Percentiles rank a stretch among this genome's conserved stretches.
phyloP scores from a whole-genome alignment of 306 rosid species.

The Leucaena leucocephala region DNA sequence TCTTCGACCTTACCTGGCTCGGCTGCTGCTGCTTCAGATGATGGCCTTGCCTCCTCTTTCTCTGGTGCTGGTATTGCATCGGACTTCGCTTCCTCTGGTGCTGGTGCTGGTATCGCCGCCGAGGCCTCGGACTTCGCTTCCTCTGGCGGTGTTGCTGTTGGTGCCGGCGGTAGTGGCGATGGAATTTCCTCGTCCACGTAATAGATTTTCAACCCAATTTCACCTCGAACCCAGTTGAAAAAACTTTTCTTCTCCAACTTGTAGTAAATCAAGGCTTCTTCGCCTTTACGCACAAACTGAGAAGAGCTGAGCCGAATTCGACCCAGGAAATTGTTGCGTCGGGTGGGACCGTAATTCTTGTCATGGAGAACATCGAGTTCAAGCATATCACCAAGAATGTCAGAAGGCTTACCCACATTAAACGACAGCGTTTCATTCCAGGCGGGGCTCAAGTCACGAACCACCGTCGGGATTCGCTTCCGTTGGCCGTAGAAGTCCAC shows the following conservation, averaged over 20 bases:
- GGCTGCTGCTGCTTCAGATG: neutral
- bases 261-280: conserved; percentile 83
- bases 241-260: conserved; percentile 62
- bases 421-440: conserved; percentile 83
- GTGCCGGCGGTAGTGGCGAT: conserved; percentile 22
- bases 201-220: conserved; percentile 77
- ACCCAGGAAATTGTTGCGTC: conserved; percentile 68
- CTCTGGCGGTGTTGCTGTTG: conserved; percentile 20
- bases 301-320: conserved; percentile 60
- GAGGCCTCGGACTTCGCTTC: conserved; percentile 30
- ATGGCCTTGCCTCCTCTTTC: conserved; percentile 13
- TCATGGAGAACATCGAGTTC: conserved; percentile 76
- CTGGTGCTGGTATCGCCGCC: neutral
- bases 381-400: conserved; percentile 63
- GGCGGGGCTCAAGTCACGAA: conserved; percentile 62
- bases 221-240: conserved; percentile 62
- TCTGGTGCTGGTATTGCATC: neutral
- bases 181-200: conserved; percentile 46
- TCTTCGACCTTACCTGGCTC: conserved; percentile 5
- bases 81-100: conserved; percentile 7
- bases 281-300: conserved; percentile 79
- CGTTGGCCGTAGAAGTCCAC: conserved; percentile 81
- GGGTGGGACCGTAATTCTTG: conserved; percentile 57
- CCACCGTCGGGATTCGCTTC: conserved; percentile 48
- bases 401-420: conserved; percentile 54